Evolutionary conservation across 306 rosid species (phyloP), one percentile per base, ranked within the genome.

Genomic region (Senna tora): DNA sequence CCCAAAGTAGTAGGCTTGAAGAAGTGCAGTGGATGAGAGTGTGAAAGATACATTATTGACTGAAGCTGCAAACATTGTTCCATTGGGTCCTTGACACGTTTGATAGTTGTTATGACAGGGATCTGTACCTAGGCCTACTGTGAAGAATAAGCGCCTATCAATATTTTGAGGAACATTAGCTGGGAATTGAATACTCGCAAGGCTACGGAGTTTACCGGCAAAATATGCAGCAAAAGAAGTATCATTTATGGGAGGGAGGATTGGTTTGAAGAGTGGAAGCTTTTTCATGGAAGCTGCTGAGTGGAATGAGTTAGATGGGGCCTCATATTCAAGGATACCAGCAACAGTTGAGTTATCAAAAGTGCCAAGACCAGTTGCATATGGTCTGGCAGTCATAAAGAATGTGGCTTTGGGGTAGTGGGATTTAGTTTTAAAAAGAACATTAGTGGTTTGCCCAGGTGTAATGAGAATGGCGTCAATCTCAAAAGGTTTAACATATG

Each of bases 341-440:
- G 84, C 90, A 33, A 85, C 77, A 15, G 80, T 86, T 13, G 87
- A 83, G 77, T 80, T 86, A 79, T 86, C 90, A 19, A 86, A 80
- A 13, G 87, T 82, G 55, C 78, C 86, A 0, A 38, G 72, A 17
- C 81, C 76, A 3, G 82, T 75, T 30, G 39, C 81, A 9, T 72
- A 81, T 10, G 86, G 84, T 28, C 85, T 58, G n/a, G 67, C 67
- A 19, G 49, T 67, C 87, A 85, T 80, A 46, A 82, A 67, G 74
- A 82, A 85, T n/a, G 75, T 75, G 33, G 85, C 85, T 16, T 80
- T 75, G 30, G 87, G 87, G 73, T 72, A 60, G 30, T 68, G 41
- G 11, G 85, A 45, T 75, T 83, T 77, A 53, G 87, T 83, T 33
- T 52, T 76, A 5, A 86, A 78, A 33, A 86, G 77, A 53, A 81